Evolutionary conservation across 306 rosid species (phyloP).

Genomic region (Trifolium repens): DNA sequence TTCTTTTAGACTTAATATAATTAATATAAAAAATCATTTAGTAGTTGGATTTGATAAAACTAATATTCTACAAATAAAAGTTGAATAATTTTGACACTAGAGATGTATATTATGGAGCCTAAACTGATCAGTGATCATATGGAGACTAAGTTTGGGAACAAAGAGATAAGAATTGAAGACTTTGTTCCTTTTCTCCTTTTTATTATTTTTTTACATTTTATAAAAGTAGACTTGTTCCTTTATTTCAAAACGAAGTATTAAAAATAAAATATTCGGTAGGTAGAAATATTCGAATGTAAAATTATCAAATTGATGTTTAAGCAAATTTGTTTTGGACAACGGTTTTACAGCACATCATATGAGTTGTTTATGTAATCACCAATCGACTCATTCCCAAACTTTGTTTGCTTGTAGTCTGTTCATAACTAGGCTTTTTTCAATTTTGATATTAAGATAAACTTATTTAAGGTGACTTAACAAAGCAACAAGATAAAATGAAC

Average conservation of each 20-base stretch:
- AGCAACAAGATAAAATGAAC: neutral
- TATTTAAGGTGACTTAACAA: neutral
- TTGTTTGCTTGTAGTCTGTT: neutral
- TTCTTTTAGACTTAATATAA: too few species aligned
- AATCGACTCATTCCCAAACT: neutral
- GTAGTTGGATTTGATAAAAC: neutral
- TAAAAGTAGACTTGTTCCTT: neutral
- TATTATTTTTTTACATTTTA: too few species aligned
- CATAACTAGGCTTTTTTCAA: neutral
- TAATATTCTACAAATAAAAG: neutral
- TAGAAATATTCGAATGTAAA: neutral
- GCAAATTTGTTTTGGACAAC: neutral
- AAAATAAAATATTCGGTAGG: neutral
- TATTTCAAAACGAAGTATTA: neutral
- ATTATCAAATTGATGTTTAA: neutral
- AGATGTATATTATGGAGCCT: neutral
- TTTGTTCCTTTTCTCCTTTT: too few species aligned
- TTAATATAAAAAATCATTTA: neutral
- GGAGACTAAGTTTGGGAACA: neutral
- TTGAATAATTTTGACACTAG: neutral
- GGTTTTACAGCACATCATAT: neutral
- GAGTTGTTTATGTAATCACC: constrained; percentile 1
- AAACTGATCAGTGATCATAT: too few species aligned
- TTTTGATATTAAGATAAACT: neutral
- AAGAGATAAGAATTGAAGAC: neutral